Percentiles rank a stretch among this genome's conserved stretches.
Evolutionary conservation across 2,329 filamentous ascomycete genomes (phyloP).

Genomic region (Cordyceps javanica): DNA sequence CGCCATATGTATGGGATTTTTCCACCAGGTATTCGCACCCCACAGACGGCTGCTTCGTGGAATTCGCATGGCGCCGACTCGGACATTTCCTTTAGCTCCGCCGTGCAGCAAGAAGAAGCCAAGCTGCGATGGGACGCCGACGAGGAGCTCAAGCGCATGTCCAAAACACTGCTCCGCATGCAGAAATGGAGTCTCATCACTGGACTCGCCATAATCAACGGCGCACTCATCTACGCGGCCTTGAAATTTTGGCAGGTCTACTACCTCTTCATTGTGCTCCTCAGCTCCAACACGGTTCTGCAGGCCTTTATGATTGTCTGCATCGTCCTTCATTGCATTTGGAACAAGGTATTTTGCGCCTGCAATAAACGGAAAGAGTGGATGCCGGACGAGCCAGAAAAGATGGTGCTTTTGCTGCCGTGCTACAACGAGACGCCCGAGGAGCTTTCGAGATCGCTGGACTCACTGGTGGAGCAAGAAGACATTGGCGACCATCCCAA

Average conservation of each 20-base stretch:
- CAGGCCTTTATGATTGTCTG: conserved; percentile 37
- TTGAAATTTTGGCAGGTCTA: conserved; percentile 33
- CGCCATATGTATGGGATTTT: conserved; percentile 27
- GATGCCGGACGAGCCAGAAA: conserved; percentile 33
- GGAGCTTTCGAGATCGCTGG: conserved; percentile 37
- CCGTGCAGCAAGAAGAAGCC: conserved; percentile 32
- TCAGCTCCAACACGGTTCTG: conserved; percentile 40
- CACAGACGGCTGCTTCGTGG: conserved; percentile 27
- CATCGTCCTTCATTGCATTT: conserved; percentile 27
- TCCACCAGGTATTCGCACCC: conserved; percentile 25
- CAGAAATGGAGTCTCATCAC: conserved; percentile 35
- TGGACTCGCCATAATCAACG: conserved; percentile 30
- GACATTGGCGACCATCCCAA: conserved; percentile 35
- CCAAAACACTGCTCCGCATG: conserved; percentile 29
- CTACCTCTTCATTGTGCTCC: conserved; percentile 38
- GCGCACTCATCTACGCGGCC: conserved; percentile 29
- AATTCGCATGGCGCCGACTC: conserved; percentile 28
- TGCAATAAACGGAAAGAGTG: conserved; percentile 26
- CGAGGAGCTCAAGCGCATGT: conserved; percentile 32
- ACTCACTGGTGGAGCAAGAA: conserved; percentile 39
- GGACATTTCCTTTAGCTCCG: conserved; percentile 30
- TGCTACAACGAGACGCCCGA: conserved; percentile 44
- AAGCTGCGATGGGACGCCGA: conserved; percentile 35
- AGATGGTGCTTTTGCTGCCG: conserved; percentile 39
- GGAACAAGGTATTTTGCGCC: conserved; percentile 25